Evolutionary conservation across 2,329 filamentous ascomycete species (phyloP), one percentile per base, ranked within the genome.

Genomic region (Trichoderma pleuroti): DNA sequence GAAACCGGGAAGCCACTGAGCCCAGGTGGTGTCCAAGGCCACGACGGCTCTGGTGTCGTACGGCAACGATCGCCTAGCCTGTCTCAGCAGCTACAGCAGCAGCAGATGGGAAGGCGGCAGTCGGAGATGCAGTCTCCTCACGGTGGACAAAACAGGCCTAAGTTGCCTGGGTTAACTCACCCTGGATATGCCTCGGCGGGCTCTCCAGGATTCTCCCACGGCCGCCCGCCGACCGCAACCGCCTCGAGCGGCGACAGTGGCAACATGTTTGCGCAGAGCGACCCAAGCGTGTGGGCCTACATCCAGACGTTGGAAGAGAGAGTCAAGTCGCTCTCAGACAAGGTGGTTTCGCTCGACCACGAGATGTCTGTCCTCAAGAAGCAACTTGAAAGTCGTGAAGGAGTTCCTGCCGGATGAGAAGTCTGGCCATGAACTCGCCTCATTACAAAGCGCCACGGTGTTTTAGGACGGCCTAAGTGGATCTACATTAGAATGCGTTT

Each of bases 1-100:
- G 93, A 97, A 80, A 97, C 93, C 74, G 93, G 94, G 0, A 97
- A 94, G 77, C 91, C 94, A 5, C 84, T 97, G 52, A 94, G 91
- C 72, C 91, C 92, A n/a, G 86, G 86, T 21, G 86, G 86, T 21
- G 84, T 81, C 32, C 75, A 85, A 78, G 77, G 85, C 24, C 84
- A 91, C 63, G 88, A 88, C 74, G 80, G 86, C 18, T 80, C 82
- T 64, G 82, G 79, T 34, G 80, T 86, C 42, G 76, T 83, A 54
- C 85, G 88, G 70, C 89, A 90, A 73, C 85, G 88, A 68, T 92
- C 90, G 36, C 90, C 90, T n/a, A 91, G 86, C 77, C 79, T 91
- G 72, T 87, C 87, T 10, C 89, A 90, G 30, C 89, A 91, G 73
- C 86, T 90, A 65, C 88, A 90, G 74, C 90, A 91, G 76, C 87